Conservation (phyloP, 75 land plant genomes). For the Gnetum montanum region DNA sequence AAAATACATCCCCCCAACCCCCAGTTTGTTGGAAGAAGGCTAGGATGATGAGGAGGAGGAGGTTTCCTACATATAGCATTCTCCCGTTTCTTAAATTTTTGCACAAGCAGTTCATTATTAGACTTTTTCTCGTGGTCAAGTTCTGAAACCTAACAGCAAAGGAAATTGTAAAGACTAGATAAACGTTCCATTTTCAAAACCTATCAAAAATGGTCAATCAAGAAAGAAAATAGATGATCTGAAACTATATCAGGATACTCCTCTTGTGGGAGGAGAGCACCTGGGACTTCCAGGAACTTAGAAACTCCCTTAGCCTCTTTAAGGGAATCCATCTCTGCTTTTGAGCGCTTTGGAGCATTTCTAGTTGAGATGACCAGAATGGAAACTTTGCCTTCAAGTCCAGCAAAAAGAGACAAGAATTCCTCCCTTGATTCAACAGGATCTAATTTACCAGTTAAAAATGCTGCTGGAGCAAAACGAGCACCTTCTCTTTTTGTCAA, state of each 20-base stretch:
- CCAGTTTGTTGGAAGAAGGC: too few relatives aligned
- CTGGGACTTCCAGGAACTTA: constrained; percentile 68
- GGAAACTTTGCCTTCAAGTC: constrained; percentile 58
- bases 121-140: too few relatives aligned
- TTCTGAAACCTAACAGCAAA: too few relatives aligned
- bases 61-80: too few relatives aligned
- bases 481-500: constrained; percentile 83
- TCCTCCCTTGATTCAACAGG: constrained; percentile 79
- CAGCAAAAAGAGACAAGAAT: constrained; percentile 60
- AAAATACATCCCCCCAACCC: too few relatives aligned
- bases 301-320: constrained; percentile 76
- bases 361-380: constrained; percentile 46
- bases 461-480: constrained; percentile 87
- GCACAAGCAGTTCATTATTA: too few relatives aligned
- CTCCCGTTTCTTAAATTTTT: too few relatives aligned
- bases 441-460: constrained; percentile 87
- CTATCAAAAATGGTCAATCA: too few relatives aligned
- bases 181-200: too few relatives aligned
- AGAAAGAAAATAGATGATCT: constrained; percentile 45
- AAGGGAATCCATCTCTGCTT: constrained; percentile 93
- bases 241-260: constrained; percentile 70
- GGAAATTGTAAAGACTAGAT: too few relatives aligned
- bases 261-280: constrained; percentile 91
- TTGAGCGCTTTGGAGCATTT: constrained; percentile 79
- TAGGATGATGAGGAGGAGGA: too few relatives aligned